Percentiles rank a stretch among this genome's conserved stretches.
Conservation (phyloP, 1,139 yeast species). For the Candida glucosophila region DNA sequence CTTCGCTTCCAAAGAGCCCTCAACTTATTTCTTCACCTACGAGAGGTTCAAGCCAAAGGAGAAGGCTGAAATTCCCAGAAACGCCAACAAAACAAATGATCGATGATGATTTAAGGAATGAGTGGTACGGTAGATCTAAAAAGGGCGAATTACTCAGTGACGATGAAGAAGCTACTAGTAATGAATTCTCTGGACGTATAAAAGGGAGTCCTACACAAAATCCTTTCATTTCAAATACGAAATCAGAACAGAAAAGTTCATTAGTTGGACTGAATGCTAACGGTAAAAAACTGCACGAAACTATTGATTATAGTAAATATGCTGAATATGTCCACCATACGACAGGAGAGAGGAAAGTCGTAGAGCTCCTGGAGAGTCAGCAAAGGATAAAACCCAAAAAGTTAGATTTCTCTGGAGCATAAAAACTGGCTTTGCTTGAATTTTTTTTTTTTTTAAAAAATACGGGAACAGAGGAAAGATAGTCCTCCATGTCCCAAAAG, state of each 20-base stretch:
- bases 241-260: slow-evolving; percentile 2
- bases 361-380: slow-evolving; percentile 26
- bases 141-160: slow-evolving; percentile 20
- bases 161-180: slow-evolving; percentile 22
- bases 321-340: slow-evolving; percentile 29
- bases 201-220: slow-evolving; percentile 2
- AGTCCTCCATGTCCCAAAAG: background rate
- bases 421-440: background rate
- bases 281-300: background rate
- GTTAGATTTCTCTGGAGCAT: slow-evolving; percentile 18
- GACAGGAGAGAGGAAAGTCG: slow-evolving; percentile 30
- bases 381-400: slow-evolving; percentile 32
- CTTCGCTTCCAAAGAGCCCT: background rate
- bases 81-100: slow-evolving; percentile 33
- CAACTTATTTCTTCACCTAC: slow-evolving; percentile 3
- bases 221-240: slow-evolving; percentile 1
- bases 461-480: background rate
- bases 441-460: slow-evolving; percentile 1
- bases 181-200: no score
- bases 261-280: slow-evolving; percentile 1
- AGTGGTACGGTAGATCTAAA: slow-evolving; percentile 31
- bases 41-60: background rate
- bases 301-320: slow-evolving; percentile 27
- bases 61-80: slow-evolving; percentile 5
- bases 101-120: slow-evolving; percentile 21